Percentiles rank a stretch among this genome's conserved stretches.
phyloP scores from a whole-genome alignment of 495 filamentous ascomycete species.

The Alectoria sarmentosa region DNA sequence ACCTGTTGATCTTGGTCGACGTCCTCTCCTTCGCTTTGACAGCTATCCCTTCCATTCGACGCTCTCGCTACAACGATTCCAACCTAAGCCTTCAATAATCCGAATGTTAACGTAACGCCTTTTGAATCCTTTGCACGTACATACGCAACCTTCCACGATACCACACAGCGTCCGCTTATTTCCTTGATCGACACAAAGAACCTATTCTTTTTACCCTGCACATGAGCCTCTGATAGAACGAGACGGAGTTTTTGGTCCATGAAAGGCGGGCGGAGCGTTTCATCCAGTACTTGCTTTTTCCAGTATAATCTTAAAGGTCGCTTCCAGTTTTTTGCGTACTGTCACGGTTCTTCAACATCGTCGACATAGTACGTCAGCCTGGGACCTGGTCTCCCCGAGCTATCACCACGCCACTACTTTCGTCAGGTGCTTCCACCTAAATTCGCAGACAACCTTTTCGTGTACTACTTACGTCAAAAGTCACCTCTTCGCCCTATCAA shows the following conservation, averaged over 20 bases:
- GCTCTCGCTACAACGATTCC: constrained; percentile 27
- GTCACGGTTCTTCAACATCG: no score
- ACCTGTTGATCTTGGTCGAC: constrained; percentile 30
- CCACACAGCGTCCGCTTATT: constrained; percentile 38
- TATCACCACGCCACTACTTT: constrained; percentile 9
- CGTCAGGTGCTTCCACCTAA: constrained; percentile 12
- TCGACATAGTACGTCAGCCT: constrained; percentile 16
- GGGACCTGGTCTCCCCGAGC: constrained; percentile 19
- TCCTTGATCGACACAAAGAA: constrained; percentile 54
- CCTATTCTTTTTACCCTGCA: constrained; percentile 42
- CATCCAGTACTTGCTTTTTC: constrained; percentile 28
- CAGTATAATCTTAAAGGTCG: constrained; percentile 19
- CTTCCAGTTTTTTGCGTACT: constrained; percentile 11
- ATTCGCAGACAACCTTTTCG: constrained; percentile 24
- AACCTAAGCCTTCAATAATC: constrained; percentile 31
- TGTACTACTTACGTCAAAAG: constrained; percentile 33
- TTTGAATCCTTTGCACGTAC: constrained; percentile 39
- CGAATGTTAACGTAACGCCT: constrained; percentile 37
- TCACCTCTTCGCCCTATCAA: constrained; percentile 8
- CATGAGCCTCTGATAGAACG: constrained; percentile 63
- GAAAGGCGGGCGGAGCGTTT: constrained; percentile 29
- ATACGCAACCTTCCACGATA: constrained; percentile 42
- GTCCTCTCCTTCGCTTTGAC: constrained; percentile 35
- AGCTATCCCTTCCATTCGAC: constrained; percentile 27
- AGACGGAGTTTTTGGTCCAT: constrained; percentile 44